Base-by-base conservation (phyloP, 306 rosid genomes). In the Corylus heterophylla region DNA sequence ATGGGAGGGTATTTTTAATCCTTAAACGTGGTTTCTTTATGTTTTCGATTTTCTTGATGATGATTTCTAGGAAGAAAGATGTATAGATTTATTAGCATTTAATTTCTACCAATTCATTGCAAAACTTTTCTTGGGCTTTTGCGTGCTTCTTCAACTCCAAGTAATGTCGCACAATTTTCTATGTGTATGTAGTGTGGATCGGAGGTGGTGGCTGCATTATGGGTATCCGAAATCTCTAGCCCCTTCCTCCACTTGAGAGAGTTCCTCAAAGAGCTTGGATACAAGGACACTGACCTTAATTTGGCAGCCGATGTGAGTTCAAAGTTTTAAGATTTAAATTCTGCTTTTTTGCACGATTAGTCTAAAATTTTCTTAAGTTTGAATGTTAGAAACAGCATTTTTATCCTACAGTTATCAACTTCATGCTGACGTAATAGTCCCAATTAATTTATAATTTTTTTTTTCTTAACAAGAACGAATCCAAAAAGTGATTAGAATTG, bases 211-310 rank as follows among this genome's bases (percentile, higher is more conserved):
- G 97, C 83, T 31, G 86, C 97, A 63, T 12, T 88, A 56, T 94
- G 95, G 94, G 81, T 94, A 63, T 88, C 97, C 52, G 98, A 94
- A 82, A 42, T 94, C 76, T 94, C 98, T 11, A 92, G 97, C 79
- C 98, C 98, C 56, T 92, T 91, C 54, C 90, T 94, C 77, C 98
- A 94, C 82, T 64, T 87, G 47, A 88, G 98, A 75, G 97, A 88
- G 79, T 68, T 88, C 70, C 89, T 94, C 47, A 94, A 94, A 83
- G 98, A 94, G 78, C 85, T 92, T 62, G 97, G 97, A 37, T 87
- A 83, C 17, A 89, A 69, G 77, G 95, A 91, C 45, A 89, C 94
- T 7, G 89, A 81, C 54, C 85, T 94, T 70, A 89, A 91, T 85
- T 84, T 94, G 78, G 84, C 83, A 13, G 97, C 89, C 8, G 97